Conservation (phyloP, 2,329 filamentous ascomycete genomes). For the Elsinoe arachidis region DNA sequence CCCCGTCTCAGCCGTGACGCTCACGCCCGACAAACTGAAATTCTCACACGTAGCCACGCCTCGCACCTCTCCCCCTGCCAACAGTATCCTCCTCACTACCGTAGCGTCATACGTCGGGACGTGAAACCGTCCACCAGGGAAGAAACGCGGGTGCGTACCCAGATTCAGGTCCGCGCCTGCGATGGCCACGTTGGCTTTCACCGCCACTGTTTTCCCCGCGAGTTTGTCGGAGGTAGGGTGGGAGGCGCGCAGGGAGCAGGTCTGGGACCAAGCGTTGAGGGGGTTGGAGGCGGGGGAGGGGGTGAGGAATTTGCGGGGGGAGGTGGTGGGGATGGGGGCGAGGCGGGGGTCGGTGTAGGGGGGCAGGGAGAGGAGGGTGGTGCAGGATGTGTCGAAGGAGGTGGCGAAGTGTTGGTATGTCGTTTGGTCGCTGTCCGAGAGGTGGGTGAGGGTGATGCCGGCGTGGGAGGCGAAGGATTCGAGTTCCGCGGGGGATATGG, state of each 20-base stretch:
- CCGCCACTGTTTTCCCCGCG: slow-evolving; percentile 28
- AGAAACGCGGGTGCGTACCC: slow-evolving; percentile 32
- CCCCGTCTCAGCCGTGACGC: slow-evolving; percentile 38
- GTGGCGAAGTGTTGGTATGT: slow-evolving; percentile 20
- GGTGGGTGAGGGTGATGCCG: slow-evolving; percentile 21
- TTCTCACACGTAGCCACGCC: slow-evolving; percentile 44
- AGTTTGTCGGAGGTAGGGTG: slow-evolving; percentile 21
- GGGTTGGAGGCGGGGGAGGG: slow-evolving; percentile 26
- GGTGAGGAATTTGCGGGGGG: slow-evolving; percentile 2
- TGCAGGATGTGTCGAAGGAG: slow-evolving; percentile 23
- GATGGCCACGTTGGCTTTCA: slow-evolving; percentile 44
- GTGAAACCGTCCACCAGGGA: slow-evolving; percentile 31
- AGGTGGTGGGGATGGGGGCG: slow-evolving; percentile 20
- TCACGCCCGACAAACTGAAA: slow-evolving; percentile 36
- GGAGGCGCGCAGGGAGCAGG: slow-evolving; percentile 24
- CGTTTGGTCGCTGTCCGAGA: slow-evolving; percentile 14
- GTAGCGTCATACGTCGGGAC: slow-evolving; percentile 37
- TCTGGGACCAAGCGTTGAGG: slow-evolving; percentile 38
- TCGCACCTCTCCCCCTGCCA: slow-evolving; percentile 34
- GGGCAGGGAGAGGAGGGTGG: slow-evolving; percentile 24
- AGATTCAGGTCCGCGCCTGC: slow-evolving; percentile 37
- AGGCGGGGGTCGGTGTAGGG: slow-evolving; percentile 32
- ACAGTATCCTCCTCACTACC: slow-evolving; percentile 36
- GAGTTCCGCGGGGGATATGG: slow-evolving; percentile 22
- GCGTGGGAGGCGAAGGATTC: slow-evolving; percentile 18